Percentiles rank a stretch among this genome's conserved stretches.
These are phyloP conservation scores for Davidsoniella eucalypti DNA, from an alignment of 2,329 filamentous ascomycete species.

Conservation along the genomic window DNA sequence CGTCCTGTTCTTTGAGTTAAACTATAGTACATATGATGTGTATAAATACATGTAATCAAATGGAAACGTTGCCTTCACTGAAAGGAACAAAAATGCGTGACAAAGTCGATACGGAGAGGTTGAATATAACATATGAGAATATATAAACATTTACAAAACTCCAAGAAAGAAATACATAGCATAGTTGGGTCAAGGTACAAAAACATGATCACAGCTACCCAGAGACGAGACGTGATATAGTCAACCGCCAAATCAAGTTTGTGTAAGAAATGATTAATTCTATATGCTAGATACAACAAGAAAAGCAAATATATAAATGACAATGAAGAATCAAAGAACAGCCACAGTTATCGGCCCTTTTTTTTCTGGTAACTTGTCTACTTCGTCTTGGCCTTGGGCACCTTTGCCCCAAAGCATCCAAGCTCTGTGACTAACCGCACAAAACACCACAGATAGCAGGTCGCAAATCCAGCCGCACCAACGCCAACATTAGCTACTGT, in stretches of 20 bases:
- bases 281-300: neutral
- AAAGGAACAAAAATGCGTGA: too few species aligned
- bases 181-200: neutral
- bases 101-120: too few species aligned
- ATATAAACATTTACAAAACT: neutral
- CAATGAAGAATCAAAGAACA: conserved; percentile 6
- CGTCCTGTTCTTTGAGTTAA: too few species aligned
- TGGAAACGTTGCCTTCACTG: too few species aligned
- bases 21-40: too few species aligned
- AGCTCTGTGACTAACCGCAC: conserved; percentile 49
- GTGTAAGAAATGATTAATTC: neutral
- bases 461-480: conserved; percentile 66
- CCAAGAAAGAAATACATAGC: neutral
- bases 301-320: neutral
- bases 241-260: too few species aligned
- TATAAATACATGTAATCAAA: too few species aligned
- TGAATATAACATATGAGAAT: too few species aligned
- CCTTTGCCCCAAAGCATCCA: conserved; percentile 27
- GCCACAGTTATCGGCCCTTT: neutral
- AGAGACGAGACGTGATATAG: too few species aligned
- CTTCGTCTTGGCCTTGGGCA: conserved; percentile 24
- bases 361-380: neutral
- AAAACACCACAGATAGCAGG: conserved; percentile 87
- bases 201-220: neutral
- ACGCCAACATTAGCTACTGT: conserved; percentile 78